Evolutionary conservation across 208 protist species (phyloP), one percentile per base, ranked within the genome.

Genomic region (Leishmania gerbilli): DNA sequence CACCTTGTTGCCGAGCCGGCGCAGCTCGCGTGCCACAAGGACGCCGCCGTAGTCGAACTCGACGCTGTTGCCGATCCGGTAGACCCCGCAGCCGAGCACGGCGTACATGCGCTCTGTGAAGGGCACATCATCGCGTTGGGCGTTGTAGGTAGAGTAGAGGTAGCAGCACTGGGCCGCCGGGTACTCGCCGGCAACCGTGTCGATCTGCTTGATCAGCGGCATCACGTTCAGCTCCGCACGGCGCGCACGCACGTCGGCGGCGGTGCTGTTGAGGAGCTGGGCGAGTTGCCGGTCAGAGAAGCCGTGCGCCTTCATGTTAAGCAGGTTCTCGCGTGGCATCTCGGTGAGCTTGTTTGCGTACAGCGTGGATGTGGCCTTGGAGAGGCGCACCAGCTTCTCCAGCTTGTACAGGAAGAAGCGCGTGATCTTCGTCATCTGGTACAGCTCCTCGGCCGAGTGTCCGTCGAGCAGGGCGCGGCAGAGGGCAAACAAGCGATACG

Each of bases 31-130:
- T 27, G 98, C 91, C 78, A 98, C 98, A 62, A 93, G 90, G 40
- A 99, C 99, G 74, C 97, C 98, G 86, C 98, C 98, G 93, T 98
- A 99, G 89, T 99, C 98, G 86, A 99, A 99, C 91, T 99, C 98
- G 47, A 99, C 98, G 71, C 90, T 97, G 71, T 92, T 97, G 78
- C 99, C 99, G 88, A 99, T 99, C 80, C 99, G 92, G 85, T 99
- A 99, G 0, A 98, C 96, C 76, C 99, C 99, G 72, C 96, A 99
- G 85, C 99, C 99, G 21, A 99, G 93, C 45, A 99, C 98, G 55
- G 90, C 91, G 83, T 98, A 95, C 87, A 93, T 95, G 76, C 87
- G 88, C 53, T 97, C 93, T 24, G 81, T 91, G 79, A 97, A 95
- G 27, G 86, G 81, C 17, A 98, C 88, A 81, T 98, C 97, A 78